Evolutionary conservation across 345 rosid species (phyloP).

Genomic region (Ricinus communis): DNA sequence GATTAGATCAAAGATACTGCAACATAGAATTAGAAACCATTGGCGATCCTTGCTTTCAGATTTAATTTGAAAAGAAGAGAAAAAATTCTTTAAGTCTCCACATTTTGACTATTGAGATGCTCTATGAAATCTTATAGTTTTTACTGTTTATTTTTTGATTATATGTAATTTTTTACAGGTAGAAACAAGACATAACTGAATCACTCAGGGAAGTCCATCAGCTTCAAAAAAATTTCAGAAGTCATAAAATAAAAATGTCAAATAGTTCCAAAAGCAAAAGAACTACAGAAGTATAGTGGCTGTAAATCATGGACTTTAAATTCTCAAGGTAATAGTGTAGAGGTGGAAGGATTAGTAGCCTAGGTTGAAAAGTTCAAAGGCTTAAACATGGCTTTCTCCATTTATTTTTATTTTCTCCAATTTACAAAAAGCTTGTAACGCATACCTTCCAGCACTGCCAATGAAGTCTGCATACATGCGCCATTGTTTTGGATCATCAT

Average conservation of each 20-base stretch:
- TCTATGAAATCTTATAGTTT: background rate
- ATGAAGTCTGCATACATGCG: constrained; percentile 99
- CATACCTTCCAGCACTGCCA: constrained; percentile 95
- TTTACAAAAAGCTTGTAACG: constrained; percentile 6
- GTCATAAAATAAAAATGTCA: background rate
- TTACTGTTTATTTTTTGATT: too few species aligned
- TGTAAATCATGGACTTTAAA: background rate
- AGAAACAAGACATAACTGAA: too few species aligned
- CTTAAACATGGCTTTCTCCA: background rate
- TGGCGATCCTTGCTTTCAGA: too few species aligned
- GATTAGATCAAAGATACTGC: constrained; percentile 88
- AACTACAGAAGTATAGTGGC: background rate
- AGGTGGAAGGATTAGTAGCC: too few species aligned
- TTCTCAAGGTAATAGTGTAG: background rate
- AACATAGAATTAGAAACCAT: constrained; percentile 22
- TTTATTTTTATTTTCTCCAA: constrained; percentile 13
- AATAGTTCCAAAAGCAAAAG: background rate
- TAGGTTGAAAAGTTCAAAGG: background rate
- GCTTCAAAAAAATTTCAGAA: background rate
- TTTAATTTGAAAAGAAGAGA: background rate
- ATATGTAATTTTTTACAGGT: too few species aligned
- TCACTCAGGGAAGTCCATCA: background rate
- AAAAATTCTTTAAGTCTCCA: background rate
- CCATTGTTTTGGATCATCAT: constrained; percentile 98
- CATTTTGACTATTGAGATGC: background rate